Percentiles rank a stretch among this genome's conserved stretches.
phyloP scores from a whole-genome alignment of 1,284 basidiomycete genomes.

The Phylloboletellus chloephorus region DNA sequence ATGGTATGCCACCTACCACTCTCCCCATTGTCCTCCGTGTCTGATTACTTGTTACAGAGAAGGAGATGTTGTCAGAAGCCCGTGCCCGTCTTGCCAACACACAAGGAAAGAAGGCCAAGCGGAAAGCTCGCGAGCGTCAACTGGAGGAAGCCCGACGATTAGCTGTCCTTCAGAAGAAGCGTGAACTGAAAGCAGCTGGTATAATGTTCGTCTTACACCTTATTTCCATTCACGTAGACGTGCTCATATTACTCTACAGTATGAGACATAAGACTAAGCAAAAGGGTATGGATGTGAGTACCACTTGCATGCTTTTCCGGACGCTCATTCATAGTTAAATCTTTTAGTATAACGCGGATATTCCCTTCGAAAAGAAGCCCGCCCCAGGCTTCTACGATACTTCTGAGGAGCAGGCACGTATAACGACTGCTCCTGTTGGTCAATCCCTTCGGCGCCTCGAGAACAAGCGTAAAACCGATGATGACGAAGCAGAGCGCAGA shows the following conservation, averaged over 20 bases:
- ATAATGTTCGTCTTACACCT: slow-evolving; percentile 68
- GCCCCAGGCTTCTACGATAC: slow-evolving; percentile 97
- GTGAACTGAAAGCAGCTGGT: slow-evolving; percentile 95
- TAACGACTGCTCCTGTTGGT: slow-evolving; percentile 84
- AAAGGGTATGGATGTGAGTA: slow-evolving; percentile 91
- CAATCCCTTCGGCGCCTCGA: slow-evolving; percentile 85
- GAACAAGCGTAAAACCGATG: slow-evolving; percentile 90
- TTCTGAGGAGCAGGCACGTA: slow-evolving; percentile 88
- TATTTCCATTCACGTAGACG: neutral
- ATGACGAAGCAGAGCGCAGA: slow-evolving; percentile 79
- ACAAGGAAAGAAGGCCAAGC: slow-evolving; percentile 98
- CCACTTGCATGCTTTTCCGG: neutral
- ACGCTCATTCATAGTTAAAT: slow-evolving; percentile 5
- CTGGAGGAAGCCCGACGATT: slow-evolving; percentile 93
- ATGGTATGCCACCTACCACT: slow-evolving; percentile 50
- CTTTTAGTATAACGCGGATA: slow-evolving; percentile 92
- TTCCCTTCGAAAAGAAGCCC: slow-evolving; percentile 97
- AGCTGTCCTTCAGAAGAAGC: slow-evolving; percentile 95
- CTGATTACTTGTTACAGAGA: slow-evolving; percentile 55
- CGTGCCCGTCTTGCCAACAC: slow-evolving; percentile 97
- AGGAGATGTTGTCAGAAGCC: slow-evolving; percentile 99
- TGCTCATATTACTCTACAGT: slow-evolving; percentile 35
- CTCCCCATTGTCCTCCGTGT: neutral
- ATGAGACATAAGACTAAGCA: slow-evolving; percentile 90
- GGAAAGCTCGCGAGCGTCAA: slow-evolving; percentile 95